Evolutionary conservation across 306 rosid species (phyloP).

Genomic region (Corylus americana): DNA sequence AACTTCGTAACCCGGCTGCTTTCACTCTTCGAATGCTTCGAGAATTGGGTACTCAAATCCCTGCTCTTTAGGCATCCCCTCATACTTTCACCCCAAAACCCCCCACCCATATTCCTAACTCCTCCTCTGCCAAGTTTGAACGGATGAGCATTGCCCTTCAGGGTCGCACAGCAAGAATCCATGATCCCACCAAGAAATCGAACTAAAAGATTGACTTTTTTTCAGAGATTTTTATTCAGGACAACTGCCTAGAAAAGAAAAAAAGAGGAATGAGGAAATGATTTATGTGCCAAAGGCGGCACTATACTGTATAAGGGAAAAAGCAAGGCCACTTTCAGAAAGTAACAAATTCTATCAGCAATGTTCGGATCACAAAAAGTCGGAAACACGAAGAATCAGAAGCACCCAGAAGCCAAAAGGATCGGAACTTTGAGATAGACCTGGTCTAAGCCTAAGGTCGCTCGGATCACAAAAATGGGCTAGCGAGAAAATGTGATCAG

Average conservation of each 20-base stretch:
- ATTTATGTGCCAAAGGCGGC: neutral
- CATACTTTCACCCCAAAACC: conserved; percentile 56
- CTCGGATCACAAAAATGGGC: neutral
- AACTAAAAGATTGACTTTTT: conserved; percentile 15
- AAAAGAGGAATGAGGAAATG: neutral
- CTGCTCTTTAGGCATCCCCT: conserved; percentile 35
- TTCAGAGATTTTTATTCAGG: conserved; percentile 5
- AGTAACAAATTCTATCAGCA: neutral
- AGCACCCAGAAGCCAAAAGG: neutral
- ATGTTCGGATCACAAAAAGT: conserved; percentile 19
- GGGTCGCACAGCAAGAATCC: conserved; percentile 51
- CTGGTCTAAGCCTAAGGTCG: neutral
- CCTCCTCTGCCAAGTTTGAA: conserved; percentile 16
- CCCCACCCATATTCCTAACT: conserved; percentile 35
- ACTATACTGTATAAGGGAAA: neutral
- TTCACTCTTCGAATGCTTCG: conserved; percentile 33
- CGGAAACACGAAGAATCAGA: neutral
- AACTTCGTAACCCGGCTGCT: conserved; percentile 26
- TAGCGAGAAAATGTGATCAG: neutral
- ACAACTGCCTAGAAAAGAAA: neutral
- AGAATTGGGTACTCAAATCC: conserved; percentile 30
- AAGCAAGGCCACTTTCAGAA: conserved; percentile 18
- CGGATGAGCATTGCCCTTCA: conserved; percentile 38
- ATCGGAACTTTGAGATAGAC: neutral
- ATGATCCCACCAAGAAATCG: conserved; percentile 27